Evolutionary conservation across 2,329 filamentous ascomycete genomes (phyloP).

Genomic region (Aspergillus sojae): DNA sequence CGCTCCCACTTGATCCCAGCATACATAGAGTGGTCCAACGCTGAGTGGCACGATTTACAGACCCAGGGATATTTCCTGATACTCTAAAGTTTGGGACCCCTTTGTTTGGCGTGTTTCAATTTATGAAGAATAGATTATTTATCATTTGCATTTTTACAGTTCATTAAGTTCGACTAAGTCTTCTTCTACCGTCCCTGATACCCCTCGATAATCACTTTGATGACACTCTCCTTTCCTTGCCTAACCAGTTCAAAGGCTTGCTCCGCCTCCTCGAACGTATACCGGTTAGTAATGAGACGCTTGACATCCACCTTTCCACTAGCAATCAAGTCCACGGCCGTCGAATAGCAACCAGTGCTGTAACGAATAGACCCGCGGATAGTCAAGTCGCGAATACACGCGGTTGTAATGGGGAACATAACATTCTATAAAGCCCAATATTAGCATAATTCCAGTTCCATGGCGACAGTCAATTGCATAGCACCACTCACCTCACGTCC

Average conservation of each 20-base stretch:
- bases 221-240: conserved; percentile 39
- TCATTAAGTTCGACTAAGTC: background rate
- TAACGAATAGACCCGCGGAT: conserved; percentile 58
- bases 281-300: conserved; percentile 44
- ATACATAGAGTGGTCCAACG: background rate
- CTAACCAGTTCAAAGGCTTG: conserved; percentile 53
- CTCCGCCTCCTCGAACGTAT: conserved; percentile 50
- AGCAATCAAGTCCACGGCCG: conserved; percentile 54
- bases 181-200: background rate
- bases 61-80: rapidly evolving
- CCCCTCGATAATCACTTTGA: conserved; percentile 47
- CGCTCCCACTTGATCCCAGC: background rate
- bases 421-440: conserved; percentile 40
- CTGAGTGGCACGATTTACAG: background rate
- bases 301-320: conserved; percentile 48
- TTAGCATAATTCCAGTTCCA: background rate
- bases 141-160: background rate
- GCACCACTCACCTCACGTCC: conserved; percentile 42
- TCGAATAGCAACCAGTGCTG: conserved; percentile 52
- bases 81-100: background rate
- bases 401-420: conserved; percentile 54
- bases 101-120: background rate
- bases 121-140: rapidly evolving
- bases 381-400: conserved; percentile 52
- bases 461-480: rapidly evolving